Evolutionary conservation across 2,329 filamentous ascomycete genomes (phyloP).

Genomic region (Exophiala viscosa): DNA sequence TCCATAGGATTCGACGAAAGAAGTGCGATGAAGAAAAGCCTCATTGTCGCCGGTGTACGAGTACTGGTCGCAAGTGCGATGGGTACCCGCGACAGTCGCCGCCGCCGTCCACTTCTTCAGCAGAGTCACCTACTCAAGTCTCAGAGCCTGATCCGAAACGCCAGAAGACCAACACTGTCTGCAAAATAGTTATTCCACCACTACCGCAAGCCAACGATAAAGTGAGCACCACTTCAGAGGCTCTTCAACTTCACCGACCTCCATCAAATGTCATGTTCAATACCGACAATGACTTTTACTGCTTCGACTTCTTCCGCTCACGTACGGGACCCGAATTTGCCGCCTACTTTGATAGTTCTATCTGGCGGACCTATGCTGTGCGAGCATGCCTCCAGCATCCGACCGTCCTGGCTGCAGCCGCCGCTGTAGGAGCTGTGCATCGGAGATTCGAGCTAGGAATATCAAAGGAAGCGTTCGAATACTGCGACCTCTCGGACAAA

Average conservation of each 20-base stretch:
- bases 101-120: conserved; percentile 13
- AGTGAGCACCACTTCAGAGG: conserved; percentile 24
- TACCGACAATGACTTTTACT: conserved; percentile 29
- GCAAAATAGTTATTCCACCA: conserved; percentile 10
- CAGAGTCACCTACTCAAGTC: conserved; percentile 22
- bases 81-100: conserved; percentile 26
- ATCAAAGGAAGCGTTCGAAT: conserved; percentile 26
- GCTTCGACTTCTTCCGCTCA: conserved; percentile 34
- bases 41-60: conserved; percentile 30
- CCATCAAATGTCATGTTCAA: conserved; percentile 19
- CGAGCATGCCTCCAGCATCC: conserved; percentile 23
- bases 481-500: conserved; percentile 25
- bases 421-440: conserved; percentile 28
- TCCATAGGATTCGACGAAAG: conserved; percentile 28
- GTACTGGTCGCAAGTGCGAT: conserved; percentile 34
- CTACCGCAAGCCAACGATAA: conserved; percentile 26
- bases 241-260: conserved; percentile 18
- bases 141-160: conserved; percentile 26
- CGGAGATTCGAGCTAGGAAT: conserved; percentile 27
- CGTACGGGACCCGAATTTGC: conserved; percentile 29
- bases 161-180: conserved; percentile 22
- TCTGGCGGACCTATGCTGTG: conserved; percentile 24
- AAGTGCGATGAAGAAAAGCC: conserved; percentile 36
- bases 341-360: conserved; percentile 27
- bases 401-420: conserved; percentile 22